Conservation (phyloP, 805 yeast genomes). For the Starmerella cellae region DNA sequence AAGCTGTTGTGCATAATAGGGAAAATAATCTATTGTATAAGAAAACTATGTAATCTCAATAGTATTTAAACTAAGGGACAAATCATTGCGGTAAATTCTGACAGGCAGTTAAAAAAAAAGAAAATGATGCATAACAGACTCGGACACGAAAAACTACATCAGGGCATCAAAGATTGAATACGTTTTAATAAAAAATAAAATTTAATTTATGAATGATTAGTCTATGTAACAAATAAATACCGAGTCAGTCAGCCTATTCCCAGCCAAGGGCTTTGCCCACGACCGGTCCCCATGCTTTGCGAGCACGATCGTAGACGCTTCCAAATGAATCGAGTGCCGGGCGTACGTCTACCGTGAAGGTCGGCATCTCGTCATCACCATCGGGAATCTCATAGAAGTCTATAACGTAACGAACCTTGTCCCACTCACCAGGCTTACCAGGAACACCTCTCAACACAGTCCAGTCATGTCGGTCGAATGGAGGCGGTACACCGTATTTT, state of each 20-base stretch:
- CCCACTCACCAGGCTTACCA: slow-evolving; percentile 35
- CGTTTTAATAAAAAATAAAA: not conserved
- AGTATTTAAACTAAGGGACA: too few relatives aligned
- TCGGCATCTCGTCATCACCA: slow-evolving; percentile 57
- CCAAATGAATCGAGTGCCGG: slow-evolving; percentile 72
- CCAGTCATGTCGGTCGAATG: slow-evolving; percentile 99
- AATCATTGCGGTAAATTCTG: too few relatives aligned
- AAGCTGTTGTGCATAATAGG: too few relatives aligned
- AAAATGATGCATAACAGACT: too few relatives aligned
- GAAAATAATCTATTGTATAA: too few relatives aligned
- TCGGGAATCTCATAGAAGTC: slow-evolving; percentile 96
- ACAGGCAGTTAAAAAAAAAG: too few relatives aligned
- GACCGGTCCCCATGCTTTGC: slow-evolving; percentile 52
- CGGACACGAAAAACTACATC: too few relatives aligned
- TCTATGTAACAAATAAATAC: too few relatives aligned
- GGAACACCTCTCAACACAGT: slow-evolving; percentile 54
- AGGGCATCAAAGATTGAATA: not conserved
- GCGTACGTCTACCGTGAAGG: slow-evolving; percentile 84
- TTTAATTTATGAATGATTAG: not conserved
- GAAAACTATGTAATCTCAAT: too few relatives aligned
- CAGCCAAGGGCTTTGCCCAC: slow-evolving; percentile 63
- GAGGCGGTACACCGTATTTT: slow-evolving; percentile 62
- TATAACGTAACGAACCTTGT: slow-evolving; percentile 75
- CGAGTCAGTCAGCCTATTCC: too few relatives aligned
- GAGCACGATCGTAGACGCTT: slow-evolving; percentile 55